These are phyloP conservation scores for Russula abietina DNA, from an alignment of 768 basidiomycete species.

Conservation along the genomic window DNA sequence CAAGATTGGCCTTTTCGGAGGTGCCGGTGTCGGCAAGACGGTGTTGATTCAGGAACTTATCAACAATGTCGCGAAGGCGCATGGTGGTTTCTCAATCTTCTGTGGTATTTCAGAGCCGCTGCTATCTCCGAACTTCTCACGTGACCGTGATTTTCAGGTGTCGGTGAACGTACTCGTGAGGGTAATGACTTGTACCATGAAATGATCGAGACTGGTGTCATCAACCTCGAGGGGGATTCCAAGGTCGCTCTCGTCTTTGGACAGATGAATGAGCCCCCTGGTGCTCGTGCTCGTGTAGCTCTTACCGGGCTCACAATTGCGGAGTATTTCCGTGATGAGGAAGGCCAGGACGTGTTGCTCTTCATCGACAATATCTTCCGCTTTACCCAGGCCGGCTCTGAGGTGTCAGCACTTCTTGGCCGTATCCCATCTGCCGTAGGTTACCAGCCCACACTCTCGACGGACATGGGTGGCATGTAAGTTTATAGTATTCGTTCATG, in stretches of 20 bases:
- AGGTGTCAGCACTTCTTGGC: slow-evolving; percentile 98
- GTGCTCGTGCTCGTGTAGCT: slow-evolving; percentile 99
- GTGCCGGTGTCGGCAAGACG: slow-evolving; percentile 99
- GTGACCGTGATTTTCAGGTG: slow-evolving; percentile 50
- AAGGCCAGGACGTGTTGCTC: slow-evolving; percentile 99
- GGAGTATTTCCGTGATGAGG: slow-evolving; percentile 99
- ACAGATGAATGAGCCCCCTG: slow-evolving; percentile 99
- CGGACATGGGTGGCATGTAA: slow-evolving; percentile 99
- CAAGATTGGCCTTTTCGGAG: slow-evolving; percentile 99
- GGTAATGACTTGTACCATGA: slow-evolving; percentile 99
- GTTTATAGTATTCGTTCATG: slow-evolving; percentile 30
- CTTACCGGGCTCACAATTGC: slow-evolving; percentile 98
- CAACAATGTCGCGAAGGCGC: slow-evolving; percentile 99
- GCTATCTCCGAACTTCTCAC: neutral
- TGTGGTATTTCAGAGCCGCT: slow-evolving; percentile 49
- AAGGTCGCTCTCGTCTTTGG: slow-evolving; percentile 99
- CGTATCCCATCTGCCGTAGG: slow-evolving; percentile 99
- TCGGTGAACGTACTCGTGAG: slow-evolving; percentile 99
- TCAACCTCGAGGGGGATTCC: slow-evolving; percentile 99
- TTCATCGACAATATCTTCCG: slow-evolving; percentile 99
- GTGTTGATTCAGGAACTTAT: slow-evolving; percentile 99
- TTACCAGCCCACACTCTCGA: slow-evolving; percentile 99
- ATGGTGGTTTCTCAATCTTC: slow-evolving; percentile 99
- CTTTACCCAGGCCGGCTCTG: slow-evolving; percentile 99
- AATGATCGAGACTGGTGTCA: slow-evolving; percentile 99